phyloP scores from a whole-genome alignment of 495 filamentous ascomycete genomes.

The Sphaerosporella brunnea region DNA sequence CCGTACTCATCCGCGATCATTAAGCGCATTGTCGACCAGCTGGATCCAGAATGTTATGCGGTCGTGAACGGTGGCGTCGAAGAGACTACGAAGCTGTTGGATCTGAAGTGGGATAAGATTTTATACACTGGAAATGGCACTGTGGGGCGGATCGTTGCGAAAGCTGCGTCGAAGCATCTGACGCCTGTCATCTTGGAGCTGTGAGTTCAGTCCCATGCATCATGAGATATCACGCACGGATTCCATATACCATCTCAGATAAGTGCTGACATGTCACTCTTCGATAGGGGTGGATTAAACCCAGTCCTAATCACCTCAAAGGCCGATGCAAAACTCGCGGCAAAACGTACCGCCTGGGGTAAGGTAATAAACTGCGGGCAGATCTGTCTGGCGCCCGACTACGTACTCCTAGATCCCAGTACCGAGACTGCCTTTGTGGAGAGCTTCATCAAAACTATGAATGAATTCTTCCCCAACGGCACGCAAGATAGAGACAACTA shows the following conservation, averaged over 20 bases:
- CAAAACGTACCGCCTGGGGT: conserved; percentile 66
- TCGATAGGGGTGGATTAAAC: conserved; percentile 51
- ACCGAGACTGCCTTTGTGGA: conserved; percentile 56
- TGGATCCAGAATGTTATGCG: conserved; percentile 59
- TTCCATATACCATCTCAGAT: no score
- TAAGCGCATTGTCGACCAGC: conserved; percentile 41
- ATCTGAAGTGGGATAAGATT: conserved; percentile 92
- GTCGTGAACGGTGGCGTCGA: conserved; percentile 65
- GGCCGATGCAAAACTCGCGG: conserved; percentile 62
- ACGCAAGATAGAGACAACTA: conserved; percentile 54
- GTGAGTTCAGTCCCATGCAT: conserved; percentile 5
- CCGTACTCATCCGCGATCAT: conserved; percentile 57
- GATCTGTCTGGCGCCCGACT: conserved; percentile 72
- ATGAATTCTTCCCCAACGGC: conserved; percentile 70
- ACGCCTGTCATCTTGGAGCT: conserved; percentile 81
- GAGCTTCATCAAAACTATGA: conserved; percentile 33
- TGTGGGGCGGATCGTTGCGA: conserved; percentile 73
- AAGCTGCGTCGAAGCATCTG: conserved; percentile 78
- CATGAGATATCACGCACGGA: not conserved
- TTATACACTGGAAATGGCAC: conserved; percentile 68
- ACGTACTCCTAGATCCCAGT: conserved; percentile 61
- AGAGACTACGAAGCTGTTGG: conserved; percentile 64
- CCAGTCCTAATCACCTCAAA: conserved; percentile 76
- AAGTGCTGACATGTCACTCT: no score
- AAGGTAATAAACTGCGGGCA: conserved; percentile 81